Evolutionary conservation across 495 filamentous ascomycete genomes (phyloP), one percentile per base, ranked within the genome.

Genomic region (Podospora tetraspora): DNA sequence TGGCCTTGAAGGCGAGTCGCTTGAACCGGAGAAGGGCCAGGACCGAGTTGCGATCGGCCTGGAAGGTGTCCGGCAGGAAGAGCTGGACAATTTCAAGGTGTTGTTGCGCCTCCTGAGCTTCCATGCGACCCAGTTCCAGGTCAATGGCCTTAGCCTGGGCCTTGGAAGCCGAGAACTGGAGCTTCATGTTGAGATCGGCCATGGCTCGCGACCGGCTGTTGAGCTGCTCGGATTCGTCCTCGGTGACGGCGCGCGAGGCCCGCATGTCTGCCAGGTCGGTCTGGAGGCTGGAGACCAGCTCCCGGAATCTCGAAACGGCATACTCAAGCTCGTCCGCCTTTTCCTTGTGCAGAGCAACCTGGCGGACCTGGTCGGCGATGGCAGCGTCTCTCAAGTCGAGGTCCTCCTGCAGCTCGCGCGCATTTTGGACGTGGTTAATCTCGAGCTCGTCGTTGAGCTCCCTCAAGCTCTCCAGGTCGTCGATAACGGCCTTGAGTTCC

Each of bases 381-480:
- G 96, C 77, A 62, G 80, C 79, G 65, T 97, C 92, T 66, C 89
- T 88, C 73, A 91, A 88, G 70, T 97, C 92, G 25, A 97, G 86
- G 70, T 97, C 94, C 66, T 95, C 92, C 76, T 96, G 93, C 78
- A 99, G 87, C 76, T 98, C 93, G 74, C 93, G 96, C 72, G 94
- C 92, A 12, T 92, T 91, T 73, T 97, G 93, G 16, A 93, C 85
- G 77, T 97, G 93, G 71, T 96, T 97, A 73, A 92, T 87, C 75
- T 97, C 94, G 11, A 98, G 85, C 76, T 98, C 96, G 70, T 98
- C 94, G 71, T 90, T 93, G 61, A 98, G 87, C 70, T 98, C 95
- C 74, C 93, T 94, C 60, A 98, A 77, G 32, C 84, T 88, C 74
- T 97, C 92, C 2, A 97, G 81, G 62, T 97, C 93, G 64, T 94